phyloP scores from a whole-genome alignment of 2,329 filamentous ascomycete genomes.

The Xylariaceae sp. region DNA sequence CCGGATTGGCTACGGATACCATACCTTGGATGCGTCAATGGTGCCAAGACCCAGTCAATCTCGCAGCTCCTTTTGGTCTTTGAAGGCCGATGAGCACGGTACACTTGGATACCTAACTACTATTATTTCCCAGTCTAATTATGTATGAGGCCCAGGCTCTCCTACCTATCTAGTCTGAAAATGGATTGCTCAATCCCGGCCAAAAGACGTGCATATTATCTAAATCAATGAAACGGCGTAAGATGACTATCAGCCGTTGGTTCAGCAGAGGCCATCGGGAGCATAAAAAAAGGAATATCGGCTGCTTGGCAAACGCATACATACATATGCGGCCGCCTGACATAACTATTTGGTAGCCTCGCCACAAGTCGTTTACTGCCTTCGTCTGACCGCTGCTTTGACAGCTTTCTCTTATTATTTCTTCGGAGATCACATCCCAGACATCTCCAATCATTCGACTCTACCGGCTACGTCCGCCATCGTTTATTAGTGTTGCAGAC shows the following conservation, averaged over 20 bases:
- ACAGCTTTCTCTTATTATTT: neutral
- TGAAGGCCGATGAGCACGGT: neutral
- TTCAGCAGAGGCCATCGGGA: constrained; percentile 12
- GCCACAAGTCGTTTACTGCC: constrained; percentile 1
- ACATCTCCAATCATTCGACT: neutral
- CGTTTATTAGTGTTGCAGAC: neutral
- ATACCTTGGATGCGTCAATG: neutral
- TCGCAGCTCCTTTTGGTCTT: neutral
- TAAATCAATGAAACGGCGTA: neutral
- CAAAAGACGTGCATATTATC: neutral
- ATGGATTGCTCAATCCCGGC: constrained; percentile 5
- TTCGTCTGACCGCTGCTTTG: constrained; percentile 2
- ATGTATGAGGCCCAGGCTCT: neutral
- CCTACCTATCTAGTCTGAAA: neutral
- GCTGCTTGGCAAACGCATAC: neutral
- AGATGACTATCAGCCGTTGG: constrained; percentile 7
- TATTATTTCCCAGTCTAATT: neutral
- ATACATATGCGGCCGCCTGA: constrained; percentile 4
- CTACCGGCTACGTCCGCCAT: neutral
- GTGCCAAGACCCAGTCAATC: neutral
- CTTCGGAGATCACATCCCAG: neutral
- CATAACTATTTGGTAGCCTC: constrained; percentile 6
- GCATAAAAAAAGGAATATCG: constrained; percentile 7
- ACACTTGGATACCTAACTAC: neutral
- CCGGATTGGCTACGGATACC: neutral